Conservation (phyloP, 345 rosid species). For the Triadica sebifera region DNA sequence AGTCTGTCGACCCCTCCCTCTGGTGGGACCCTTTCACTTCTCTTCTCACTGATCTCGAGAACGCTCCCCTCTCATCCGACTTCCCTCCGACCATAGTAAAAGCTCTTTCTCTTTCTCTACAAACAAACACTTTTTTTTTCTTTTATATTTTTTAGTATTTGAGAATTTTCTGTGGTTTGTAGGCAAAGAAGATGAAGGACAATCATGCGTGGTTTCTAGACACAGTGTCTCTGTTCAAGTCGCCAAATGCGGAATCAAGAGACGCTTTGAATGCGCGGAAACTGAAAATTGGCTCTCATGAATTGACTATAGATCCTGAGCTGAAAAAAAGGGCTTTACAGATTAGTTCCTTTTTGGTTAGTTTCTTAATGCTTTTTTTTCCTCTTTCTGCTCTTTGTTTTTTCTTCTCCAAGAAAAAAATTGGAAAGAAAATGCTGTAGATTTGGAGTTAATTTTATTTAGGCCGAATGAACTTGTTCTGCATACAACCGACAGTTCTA, state of each 20-base stretch:
- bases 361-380: constrained; percentile 6
- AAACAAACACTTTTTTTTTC: background rate
- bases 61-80: constrained; percentile 51
- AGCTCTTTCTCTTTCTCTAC: background rate
- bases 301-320: constrained; percentile 54
- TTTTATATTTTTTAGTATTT: background rate
- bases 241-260: constrained; percentile 62
- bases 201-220: constrained; percentile 69
- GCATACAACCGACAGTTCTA: no score
- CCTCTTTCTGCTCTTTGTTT: background rate
- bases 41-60: constrained; percentile 65
- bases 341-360: constrained; percentile 65
- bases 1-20: constrained; percentile 58
- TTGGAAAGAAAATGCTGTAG: background rate
- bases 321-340: constrained; percentile 63
- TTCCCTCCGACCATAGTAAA: constrained; percentile 53
- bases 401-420: background rate
- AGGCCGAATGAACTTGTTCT: no score
- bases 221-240: constrained; percentile 52
- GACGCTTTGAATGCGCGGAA: constrained; percentile 63
- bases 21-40: constrained; percentile 84
- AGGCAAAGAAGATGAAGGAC: constrained; percentile 74
- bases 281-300: constrained; percentile 57
- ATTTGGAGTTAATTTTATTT: background rate
- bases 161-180: constrained; percentile 7